A percentile compares a stretch with the other conserved stretches of the same genome.
Evolutionary conservation across 1,139 yeast genomes (phyloP).

Genomic region (Petasospora rhodanensis): DNA sequence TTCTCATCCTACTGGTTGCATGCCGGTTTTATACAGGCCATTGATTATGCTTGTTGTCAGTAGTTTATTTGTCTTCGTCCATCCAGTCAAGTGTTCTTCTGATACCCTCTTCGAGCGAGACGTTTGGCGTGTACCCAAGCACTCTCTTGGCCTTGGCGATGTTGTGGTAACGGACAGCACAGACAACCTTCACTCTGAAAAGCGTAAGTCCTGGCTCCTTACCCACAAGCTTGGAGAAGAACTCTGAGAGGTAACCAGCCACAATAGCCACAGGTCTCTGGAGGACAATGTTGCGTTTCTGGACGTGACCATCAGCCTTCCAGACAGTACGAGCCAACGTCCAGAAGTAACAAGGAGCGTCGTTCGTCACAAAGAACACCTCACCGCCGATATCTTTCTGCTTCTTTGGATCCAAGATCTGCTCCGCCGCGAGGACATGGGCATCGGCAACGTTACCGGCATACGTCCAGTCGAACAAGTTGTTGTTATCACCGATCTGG

Average conservation of each 20-base stretch:
- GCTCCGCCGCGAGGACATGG: conserved; percentile 86
- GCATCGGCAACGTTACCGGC: conserved; percentile 99
- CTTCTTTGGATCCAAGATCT: conserved; percentile 45
- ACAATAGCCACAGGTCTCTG: conserved; percentile 68
- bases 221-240: conserved; percentile 61
- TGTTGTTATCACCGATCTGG: conserved; percentile 91
- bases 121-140: conserved; percentile 78
- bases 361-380: conserved; percentile 87
- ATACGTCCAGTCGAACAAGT: conserved; percentile 93
- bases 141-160: conserved; percentile 77
- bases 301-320: conserved; percentile 91
- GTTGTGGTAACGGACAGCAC: conserved; percentile 95
- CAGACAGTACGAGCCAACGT: conserved; percentile 94
- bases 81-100: conserved; percentile 80
- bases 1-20: no score
- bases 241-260: conserved; percentile 77
- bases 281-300: conserved; percentile 63
- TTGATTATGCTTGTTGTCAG: not conserved
- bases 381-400: conserved; percentile 66
- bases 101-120: conserved; percentile 79
- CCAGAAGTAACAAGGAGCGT: conserved; percentile 95
- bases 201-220: conserved; percentile 96
- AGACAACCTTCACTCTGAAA: conserved; percentile 85
- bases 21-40: no score
- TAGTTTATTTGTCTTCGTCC: conserved; percentile 48